Conservation (phyloP, 2,329 filamentous ascomycete species). For the Sclerotinia glacialis region DNA sequence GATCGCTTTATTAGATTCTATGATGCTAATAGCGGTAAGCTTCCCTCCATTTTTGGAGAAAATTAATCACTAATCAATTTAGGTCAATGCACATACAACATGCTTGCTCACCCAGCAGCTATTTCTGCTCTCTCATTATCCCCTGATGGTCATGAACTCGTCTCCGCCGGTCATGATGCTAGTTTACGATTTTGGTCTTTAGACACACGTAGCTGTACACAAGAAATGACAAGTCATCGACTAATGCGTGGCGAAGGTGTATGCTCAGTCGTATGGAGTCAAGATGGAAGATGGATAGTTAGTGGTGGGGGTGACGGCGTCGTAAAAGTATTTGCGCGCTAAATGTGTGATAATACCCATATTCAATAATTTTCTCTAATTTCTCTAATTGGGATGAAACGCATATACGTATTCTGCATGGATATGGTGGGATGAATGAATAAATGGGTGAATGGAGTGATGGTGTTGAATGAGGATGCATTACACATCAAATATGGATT, state of each 20-base stretch:
- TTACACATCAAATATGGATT: conserved; percentile 11
- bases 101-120: conserved; percentile 92
- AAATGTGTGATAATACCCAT: conserved; percentile 22
- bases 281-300: conserved; percentile 91
- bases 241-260: conserved; percentile 96
- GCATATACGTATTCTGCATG: conserved; percentile 10
- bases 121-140: conserved; percentile 90
- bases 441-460: not conserved
- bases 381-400: conserved; percentile 4
- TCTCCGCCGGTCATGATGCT: conserved; percentile 93
- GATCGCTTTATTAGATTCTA: conserved; percentile 96
- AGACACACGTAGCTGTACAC: conserved; percentile 90
- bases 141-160: conserved; percentile 88
- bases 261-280: conserved; percentile 91
- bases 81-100: conserved; percentile 99
- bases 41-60: not conserved
- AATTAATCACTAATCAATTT: not conserved
- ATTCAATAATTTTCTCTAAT: conserved; percentile 12
- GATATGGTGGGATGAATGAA: conserved; percentile 2
- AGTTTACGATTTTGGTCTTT: conserved; percentile 95
- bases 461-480: conserved; percentile 10
- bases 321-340: conserved; percentile 82
- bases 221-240: conserved; percentile 90
- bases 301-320: conserved; percentile 93
- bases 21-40: conserved; percentile 96